Evolutionary conservation across 495 filamentous ascomycete genomes (phyloP).

Genomic region (Penicillium psychrofluorescens): DNA sequence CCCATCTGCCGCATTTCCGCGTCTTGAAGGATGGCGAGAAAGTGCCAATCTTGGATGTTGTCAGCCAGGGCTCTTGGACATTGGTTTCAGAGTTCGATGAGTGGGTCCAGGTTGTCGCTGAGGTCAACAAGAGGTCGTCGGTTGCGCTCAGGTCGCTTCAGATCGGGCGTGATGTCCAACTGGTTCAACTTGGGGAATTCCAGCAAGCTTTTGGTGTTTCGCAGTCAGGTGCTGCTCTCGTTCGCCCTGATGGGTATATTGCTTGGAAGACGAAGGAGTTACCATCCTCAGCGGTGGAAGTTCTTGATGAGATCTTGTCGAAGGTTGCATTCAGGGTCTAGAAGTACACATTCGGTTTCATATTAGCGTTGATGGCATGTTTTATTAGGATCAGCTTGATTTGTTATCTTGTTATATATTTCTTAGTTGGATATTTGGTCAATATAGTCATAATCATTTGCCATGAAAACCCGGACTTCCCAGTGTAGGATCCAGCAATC

Average conservation of each 20-base stretch:
- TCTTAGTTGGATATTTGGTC: too few species aligned
- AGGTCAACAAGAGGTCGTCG: background rate
- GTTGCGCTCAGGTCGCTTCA: conserved; percentile 3
- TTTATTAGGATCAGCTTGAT: too few species aligned
- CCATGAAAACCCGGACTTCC: background rate
- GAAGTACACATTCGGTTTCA: background rate
- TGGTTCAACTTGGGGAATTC: conserved; percentile 3
- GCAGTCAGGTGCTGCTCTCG: conserved; percentile 12
- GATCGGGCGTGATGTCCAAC: conserved; percentile 6
- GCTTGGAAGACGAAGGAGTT: conserved; percentile 14
- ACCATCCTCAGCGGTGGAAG: background rate
- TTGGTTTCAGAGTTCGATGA: conserved; percentile 6
- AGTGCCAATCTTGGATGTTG: conserved; percentile 12
- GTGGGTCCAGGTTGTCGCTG: conserved; percentile 6
- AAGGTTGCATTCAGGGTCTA: conserved; percentile 2
- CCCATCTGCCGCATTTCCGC: conserved; percentile 21
- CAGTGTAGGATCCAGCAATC: conserved; percentile 1
- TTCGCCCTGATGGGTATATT: conserved; percentile 25
- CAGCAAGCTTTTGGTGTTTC: conserved; percentile 8
- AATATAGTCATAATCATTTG: background rate
- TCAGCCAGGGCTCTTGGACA: conserved; percentile 8
- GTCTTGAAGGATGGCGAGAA: conserved; percentile 4
- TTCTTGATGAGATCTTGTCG: conserved; percentile 1
- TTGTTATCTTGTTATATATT: too few species aligned
- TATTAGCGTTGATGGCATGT: too few species aligned